Evolutionary conservation across 2,329 filamentous ascomycete genomes (phyloP).

Genomic region (Sphaerostilbella broomeana): DNA sequence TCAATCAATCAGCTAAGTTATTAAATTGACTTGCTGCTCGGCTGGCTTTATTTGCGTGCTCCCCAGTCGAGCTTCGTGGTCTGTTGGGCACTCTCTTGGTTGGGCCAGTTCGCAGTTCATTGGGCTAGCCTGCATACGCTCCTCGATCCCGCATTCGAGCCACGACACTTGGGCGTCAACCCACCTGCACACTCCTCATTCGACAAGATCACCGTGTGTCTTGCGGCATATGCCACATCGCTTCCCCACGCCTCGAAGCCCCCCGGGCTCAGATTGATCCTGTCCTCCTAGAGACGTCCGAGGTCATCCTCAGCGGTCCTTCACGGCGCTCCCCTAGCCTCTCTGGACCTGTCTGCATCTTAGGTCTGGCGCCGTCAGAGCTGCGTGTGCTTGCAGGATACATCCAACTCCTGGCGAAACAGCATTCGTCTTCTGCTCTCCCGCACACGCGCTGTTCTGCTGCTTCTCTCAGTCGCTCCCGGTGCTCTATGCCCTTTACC

Average conservation of each 20-base stretch:
- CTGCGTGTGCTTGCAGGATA: constrained; percentile 29
- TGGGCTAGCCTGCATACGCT: constrained; percentile 33
- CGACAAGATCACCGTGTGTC: constrained; percentile 19
- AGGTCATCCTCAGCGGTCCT: constrained; percentile 15
- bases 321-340: too few relatives aligned
- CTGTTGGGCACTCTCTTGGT: constrained; percentile 19
- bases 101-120: constrained; percentile 25
- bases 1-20: too few relatives aligned
- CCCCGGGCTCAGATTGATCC: constrained; percentile 21
- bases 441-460: constrained; percentile 9
- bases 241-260: constrained; percentile 29
- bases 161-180: constrained; percentile 29
- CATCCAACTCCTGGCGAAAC: constrained; percentile 27
- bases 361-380: constrained; percentile 9
- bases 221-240: constrained; percentile 25
- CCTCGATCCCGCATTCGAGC: constrained; percentile 33
- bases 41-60: too few relatives aligned
- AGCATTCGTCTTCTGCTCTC: constrained; percentile 15
- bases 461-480: constrained; percentile 4
- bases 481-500: constrained; percentile 15
- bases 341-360: constrained; percentile 25
- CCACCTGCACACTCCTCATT: constrained; percentile 27
- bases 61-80: constrained; percentile 2
- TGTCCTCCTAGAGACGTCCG: constrained; percentile 25
- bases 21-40: too few relatives aligned